Evolutionary conservation across 306 rosid genomes (phyloP), one percentile per base, ranked within the genome.

Genomic region (Acacia melanoxylon): DNA sequence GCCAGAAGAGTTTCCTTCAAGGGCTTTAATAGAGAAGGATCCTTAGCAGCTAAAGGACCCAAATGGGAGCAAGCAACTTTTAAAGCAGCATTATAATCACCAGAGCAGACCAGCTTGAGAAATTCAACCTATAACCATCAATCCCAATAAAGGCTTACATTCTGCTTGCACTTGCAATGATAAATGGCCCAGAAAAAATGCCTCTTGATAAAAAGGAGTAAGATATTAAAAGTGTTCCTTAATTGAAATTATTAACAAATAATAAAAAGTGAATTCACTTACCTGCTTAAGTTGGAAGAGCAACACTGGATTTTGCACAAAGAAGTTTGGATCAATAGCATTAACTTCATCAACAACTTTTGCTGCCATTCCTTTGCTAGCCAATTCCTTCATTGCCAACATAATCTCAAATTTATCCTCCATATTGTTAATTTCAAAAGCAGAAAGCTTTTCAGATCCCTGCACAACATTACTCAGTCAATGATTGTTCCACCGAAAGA

Each of bases 271-370:
- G 29, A 75, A 80, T 37, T 77, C 49, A 86, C 78, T 83, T 68
- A 91, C 77, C 93, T 96, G 99, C 90, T 93, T 93, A 72, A 96
- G 97, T 86, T 96, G 96, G 89, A 96, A 96, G 72, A 96, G 90
- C 76, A 96, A 85, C 84, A 85, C 87, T 66, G 93, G 87, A 82
- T 93, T 93, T 83, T 92, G 97, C 46, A 72, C 85, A 70, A 96
- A 96, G 89, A 93, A 91, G 49, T 88, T 88, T 14, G 94, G 91
- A 85, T 92, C 99, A 54, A 96, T 66, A 58, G 88, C 84, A 77
- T 87, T 89, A 79, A 92, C 94, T 87, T 89, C 97, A 74, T 92
- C 94, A 59, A 96, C 94, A 74, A 92, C 97, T 91, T 96, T 97
- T 16, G 94, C 89, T 82, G 99, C 94, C 94, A 96, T 86, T 78